Conservation (phyloP, 768 basidiomycete species). For the Kockovaella imperatae region DNA sequence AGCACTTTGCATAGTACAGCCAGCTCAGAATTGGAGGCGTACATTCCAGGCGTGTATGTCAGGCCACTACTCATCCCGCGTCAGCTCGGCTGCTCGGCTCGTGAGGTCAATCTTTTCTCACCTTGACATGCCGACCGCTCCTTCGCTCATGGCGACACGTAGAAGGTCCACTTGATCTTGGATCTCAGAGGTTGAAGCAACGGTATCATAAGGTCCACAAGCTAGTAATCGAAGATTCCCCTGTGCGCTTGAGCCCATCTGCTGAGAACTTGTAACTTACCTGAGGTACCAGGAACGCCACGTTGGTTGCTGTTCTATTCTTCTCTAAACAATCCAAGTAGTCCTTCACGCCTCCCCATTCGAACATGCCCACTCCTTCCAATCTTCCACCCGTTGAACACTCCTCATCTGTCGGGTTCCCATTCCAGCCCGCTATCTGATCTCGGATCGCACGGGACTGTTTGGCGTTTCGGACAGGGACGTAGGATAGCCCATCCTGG, state of each 20-base stretch:
- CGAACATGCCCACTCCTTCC: constrained; percentile 26
- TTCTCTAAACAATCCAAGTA: constrained; percentile 40
- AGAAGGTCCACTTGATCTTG: constrained; percentile 26
- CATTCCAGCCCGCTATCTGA: constrained; percentile 44
- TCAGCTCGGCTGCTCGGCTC: too few relatives aligned
- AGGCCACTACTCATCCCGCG: constrained; percentile 34
- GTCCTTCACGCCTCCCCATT: constrained; percentile 26
- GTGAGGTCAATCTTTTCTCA: constrained; percentile 6
- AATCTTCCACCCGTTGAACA: constrained; percentile 7
- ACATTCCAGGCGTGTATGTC: constrained; percentile 44
- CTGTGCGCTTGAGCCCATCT: constrained; percentile 6
- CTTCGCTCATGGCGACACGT: constrained; percentile 28
- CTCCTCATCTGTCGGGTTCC: constrained; percentile 32
- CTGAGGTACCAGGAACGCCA: constrained; percentile 38
- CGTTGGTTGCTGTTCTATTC: constrained; percentile 36
- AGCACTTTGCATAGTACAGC: constrained; percentile 23
- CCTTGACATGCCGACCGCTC: constrained; percentile 43
- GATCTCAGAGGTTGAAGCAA: constrained; percentile 25
- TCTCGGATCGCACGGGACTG: constrained; percentile 25
- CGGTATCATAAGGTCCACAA: constrained; percentile 30
- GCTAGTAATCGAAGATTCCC: constrained; percentile 40
- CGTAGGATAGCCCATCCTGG: constrained; percentile 41
- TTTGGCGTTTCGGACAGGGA: constrained; percentile 15
- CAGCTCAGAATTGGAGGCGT: constrained; percentile 38
- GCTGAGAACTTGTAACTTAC: constrained; percentile 4